Conservation (phyloP, 1,284 basidiomycete genomes). For the Ceratobasidium sp. region DNA sequence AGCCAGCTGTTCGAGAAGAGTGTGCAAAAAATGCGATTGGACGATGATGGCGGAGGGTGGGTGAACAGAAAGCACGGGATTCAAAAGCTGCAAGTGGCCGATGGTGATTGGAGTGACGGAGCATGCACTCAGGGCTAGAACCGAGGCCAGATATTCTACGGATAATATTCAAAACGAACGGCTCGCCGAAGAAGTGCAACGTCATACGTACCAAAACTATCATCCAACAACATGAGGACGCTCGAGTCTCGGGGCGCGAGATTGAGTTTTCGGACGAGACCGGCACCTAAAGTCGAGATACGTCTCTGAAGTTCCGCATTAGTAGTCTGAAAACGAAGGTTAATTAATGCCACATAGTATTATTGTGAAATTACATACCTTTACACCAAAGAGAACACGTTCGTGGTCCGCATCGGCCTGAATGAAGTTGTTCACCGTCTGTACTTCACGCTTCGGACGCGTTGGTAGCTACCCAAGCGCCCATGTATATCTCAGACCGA, state of each 20-base stretch:
- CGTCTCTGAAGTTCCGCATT: constrained; percentile 70
- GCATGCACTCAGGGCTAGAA: constrained; percentile 73
- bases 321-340: constrained; percentile 59
- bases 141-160: constrained; percentile 74
- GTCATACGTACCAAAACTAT: constrained; percentile 64
- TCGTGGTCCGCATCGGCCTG: constrained; percentile 62
- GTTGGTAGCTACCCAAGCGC: constrained; percentile 64
- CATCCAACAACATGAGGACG: constrained; percentile 73
- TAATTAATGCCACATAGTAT: neutral
- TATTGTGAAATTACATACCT: constrained; percentile 54
- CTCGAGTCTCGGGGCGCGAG: constrained; percentile 67
- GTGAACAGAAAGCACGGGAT: constrained; percentile 65
- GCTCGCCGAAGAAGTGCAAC: neutral
- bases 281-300: constrained; percentile 68
- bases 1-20: constrained; percentile 69
- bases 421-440: constrained; percentile 68
- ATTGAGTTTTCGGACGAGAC: constrained; percentile 64
- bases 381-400: constrained; percentile 74
- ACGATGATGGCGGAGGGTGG: constrained; percentile 72
- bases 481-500: neutral
- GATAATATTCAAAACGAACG: neutral
- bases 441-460: constrained; percentile 69
- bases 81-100: constrained; percentile 62
- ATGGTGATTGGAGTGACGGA: constrained; percentile 74
- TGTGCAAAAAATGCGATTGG: constrained; percentile 62